Evolutionary conservation across 352 stramenopile genomes (phyloP).

Genomic region (Phytophthora nicotianae): DNA sequence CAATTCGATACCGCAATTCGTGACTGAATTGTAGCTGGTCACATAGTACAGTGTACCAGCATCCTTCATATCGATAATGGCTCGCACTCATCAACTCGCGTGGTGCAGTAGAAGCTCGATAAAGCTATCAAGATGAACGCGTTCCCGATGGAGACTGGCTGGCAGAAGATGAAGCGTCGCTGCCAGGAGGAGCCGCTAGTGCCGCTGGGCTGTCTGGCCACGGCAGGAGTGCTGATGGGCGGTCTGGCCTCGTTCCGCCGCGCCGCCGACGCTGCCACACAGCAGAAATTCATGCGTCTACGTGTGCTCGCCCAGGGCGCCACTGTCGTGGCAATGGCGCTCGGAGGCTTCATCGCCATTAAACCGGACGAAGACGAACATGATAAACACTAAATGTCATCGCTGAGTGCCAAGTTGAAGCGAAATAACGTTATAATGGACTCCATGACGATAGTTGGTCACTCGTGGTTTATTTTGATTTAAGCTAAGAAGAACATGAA

Average conservation of each 20-base stretch:
- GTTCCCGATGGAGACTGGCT: slow-evolving; percentile 65
- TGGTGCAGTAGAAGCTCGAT: slow-evolving; percentile 3
- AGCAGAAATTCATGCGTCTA: slow-evolving; percentile 85
- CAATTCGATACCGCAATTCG: slow-evolving; percentile 20
- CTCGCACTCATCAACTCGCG: slow-evolving; percentile 26
- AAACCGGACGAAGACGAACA: slow-evolving; percentile 48
- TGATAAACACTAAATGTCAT: slow-evolving; percentile 12
- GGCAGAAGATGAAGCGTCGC: slow-evolving; percentile 84
- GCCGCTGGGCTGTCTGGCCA: slow-evolving; percentile 68
- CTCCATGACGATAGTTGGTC: slow-evolving; percentile 13
- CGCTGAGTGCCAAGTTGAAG: slow-evolving; percentile 3
- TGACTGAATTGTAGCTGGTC: slow-evolving; percentile 10
- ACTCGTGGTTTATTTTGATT: slow-evolving; percentile 37
- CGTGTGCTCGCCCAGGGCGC: slow-evolving; percentile 73
- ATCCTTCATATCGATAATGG: not conserved
- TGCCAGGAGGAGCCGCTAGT: slow-evolving; percentile 79
- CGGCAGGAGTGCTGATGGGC: slow-evolving; percentile 61
- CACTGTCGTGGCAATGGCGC: slow-evolving; percentile 67
- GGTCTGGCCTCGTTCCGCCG: slow-evolving; percentile 72
- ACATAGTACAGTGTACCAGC: slow-evolving; percentile 5
- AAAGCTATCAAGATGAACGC: slow-evolving; percentile 22
- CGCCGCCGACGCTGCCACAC: slow-evolving; percentile 66
- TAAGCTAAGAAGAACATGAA: slow-evolving; percentile 91
- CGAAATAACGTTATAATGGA: not conserved
- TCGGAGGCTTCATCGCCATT: slow-evolving; percentile 72